These are phyloP conservation scores for Hypoxylon sp. DNA, from an alignment of 2,329 filamentous ascomycete species.

Conservation along the genomic window DNA sequence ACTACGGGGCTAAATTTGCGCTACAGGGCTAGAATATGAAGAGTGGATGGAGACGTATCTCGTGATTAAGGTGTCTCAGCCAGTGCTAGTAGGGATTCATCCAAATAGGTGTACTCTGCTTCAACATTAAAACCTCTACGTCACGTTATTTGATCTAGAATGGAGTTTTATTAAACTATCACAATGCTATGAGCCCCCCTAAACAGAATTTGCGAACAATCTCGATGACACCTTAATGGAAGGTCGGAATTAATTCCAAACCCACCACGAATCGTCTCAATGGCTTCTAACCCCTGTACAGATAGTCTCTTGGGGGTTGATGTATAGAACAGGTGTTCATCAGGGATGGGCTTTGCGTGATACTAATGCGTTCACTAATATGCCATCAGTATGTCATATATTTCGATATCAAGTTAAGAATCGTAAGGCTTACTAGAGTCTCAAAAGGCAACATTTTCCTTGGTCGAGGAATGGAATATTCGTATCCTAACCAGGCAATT, in stretches of 20 bases:
- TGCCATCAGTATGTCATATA: neutral
- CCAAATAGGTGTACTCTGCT: neutral
- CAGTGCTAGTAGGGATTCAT: no score
- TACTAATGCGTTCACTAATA: neutral
- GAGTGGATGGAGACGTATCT: no score
- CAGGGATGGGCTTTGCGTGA: neutral
- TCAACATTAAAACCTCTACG: neutral
- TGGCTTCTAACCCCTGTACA: neutral
- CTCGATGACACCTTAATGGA: neutral
- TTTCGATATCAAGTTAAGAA: neutral
- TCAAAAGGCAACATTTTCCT: neutral
- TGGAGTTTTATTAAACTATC: neutral
- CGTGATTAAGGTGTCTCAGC: no score
- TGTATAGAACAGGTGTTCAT: neutral
- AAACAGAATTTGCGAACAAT: neutral
- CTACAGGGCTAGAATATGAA: no score
- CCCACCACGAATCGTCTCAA: neutral
- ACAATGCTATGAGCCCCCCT: neutral
- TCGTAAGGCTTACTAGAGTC: neutral
- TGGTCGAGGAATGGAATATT: neutral
- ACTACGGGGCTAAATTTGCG: no score
- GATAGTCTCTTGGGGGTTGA: neutral
- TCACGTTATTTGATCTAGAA: neutral
- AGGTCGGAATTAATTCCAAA: neutral
- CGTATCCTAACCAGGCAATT: neutral